Percentiles rank a stretch among this genome's conserved stretches.
Evolutionary conservation across 441 rosid genomes (phyloP).

Genomic region (Adansonia madagascariensis): DNA sequence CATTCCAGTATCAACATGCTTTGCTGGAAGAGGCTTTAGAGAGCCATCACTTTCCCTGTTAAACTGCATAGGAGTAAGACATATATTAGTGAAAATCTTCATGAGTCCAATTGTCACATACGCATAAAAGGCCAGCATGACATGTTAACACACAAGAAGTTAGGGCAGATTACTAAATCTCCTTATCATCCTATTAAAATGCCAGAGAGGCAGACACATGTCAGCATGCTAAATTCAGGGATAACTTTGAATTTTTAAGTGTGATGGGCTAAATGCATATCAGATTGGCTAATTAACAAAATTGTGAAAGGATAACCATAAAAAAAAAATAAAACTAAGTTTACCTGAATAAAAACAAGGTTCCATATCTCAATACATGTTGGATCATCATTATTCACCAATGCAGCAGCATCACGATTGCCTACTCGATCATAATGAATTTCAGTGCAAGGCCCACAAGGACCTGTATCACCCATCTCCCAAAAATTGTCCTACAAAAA

Average conservation of each 20-base stretch:
- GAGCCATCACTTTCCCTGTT: constrained; percentile 92
- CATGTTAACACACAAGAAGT: neutral
- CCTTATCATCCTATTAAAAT: neutral
- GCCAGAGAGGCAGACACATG: constrained; percentile 2
- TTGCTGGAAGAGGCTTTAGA: constrained; percentile 84
- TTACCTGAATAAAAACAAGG: constrained; percentile 97
- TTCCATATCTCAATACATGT: constrained; percentile 99
- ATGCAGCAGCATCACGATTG: constrained; percentile 74
- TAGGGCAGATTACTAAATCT: neutral
- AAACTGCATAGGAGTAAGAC: constrained; percentile 52
- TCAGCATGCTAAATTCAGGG: neutral
- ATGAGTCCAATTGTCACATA: neutral
- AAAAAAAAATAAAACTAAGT: constrained; percentile 3
- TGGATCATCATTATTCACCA: constrained; percentile 97
- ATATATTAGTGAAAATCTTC: constrained; percentile 16
- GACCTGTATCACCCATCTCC: constrained; percentile 99
- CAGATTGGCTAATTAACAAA: constrained; percentile 14
- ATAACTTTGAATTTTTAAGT: neutral
- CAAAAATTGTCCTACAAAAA: constrained; percentile 86
- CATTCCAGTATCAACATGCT: constrained; percentile 99
- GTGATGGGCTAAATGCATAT: neutral
- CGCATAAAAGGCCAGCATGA: neutral
- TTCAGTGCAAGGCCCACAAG: constrained; percentile 99
- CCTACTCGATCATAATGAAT: constrained; percentile 95
- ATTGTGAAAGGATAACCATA: neutral